Base-by-base conservation (phyloP, 164 flowering plant species). In the Liquidambar formosana region DNA sequence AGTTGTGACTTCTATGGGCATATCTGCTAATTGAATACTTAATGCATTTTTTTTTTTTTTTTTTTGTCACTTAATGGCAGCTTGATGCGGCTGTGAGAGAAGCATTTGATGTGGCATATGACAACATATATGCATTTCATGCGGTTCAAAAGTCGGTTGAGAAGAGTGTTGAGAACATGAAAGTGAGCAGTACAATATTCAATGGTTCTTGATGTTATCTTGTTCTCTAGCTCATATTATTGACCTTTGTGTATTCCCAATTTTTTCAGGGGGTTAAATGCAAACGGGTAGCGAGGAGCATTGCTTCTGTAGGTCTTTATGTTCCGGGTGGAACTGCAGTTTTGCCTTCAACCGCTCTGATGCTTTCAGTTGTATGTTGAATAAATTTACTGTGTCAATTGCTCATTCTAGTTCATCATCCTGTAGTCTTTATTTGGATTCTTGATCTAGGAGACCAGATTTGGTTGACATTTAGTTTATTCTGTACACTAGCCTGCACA, bases 261-360 rank as follows among this genome's bases (percentile, higher is more conserved):
- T 67, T 68, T 76, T 76, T 51, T 38, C 82, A 91, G 99, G 99
- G 98, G 75, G 98, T 95, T 59, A 82, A 73, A 79, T 93, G 99
- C 79, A 95, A 90, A 83, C 78, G 99, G 66, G 92, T 95, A 49
- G 86, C 98, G 52, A 82, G 99, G 74, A 74, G 93, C 77, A 95
- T 93, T 80, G 70, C 81, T 58, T 84, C 98, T 73, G 99, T 93
- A 18, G 99, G 99, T 73, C 92, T 95, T 64, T 95, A 91, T 78
- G 99, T 95, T 74, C 99, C 97, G 8, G 99, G 99, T 21, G 99
- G 99, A 44, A 91, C 97, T 83, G 98, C 99, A 62, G 96, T 95
- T 69, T 84, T 95, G 78, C 99, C 99, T 56, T 95, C 99, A 65
- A 95, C 98, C 0, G 94, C 98, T 79, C 79, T 95, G 77, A 93